These are phyloP conservation scores for Psilocybe subaeruginosa DNA, from an alignment of 768 basidiomycete genomes.

Conservation along the genomic window DNA sequence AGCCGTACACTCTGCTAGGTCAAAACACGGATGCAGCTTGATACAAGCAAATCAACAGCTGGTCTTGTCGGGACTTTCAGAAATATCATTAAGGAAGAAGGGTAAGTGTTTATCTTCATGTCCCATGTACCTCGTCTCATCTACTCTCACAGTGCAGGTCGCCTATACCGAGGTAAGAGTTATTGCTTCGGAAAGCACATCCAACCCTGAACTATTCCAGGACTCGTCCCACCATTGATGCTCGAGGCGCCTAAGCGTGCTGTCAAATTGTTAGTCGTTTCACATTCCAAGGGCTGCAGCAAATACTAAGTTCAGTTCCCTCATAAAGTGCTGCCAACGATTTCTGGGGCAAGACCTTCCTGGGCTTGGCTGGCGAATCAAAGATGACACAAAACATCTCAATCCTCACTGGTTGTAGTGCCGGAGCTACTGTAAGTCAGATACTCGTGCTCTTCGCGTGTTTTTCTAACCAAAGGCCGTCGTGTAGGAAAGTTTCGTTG, in stretches of 20 bases:
- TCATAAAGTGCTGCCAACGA: slow-evolving; percentile 72
- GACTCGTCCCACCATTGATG: slow-evolving; percentile 93
- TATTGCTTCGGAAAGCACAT: slow-evolving; percentile 5
- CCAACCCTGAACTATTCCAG: slow-evolving; percentile 33
- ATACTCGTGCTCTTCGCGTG: neutral
- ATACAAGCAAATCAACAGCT: slow-evolving; percentile 73
- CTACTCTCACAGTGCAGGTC: slow-evolving; percentile 54
- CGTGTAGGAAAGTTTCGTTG: slow-evolving; percentile 80
- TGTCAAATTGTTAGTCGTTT: slow-evolving; percentile 77
- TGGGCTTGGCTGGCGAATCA: slow-evolving; percentile 60
- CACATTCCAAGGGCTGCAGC: neutral
- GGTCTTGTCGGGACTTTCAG: slow-evolving; percentile 85
- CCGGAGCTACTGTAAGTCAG: slow-evolving; percentile 77
- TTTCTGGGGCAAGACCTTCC: slow-evolving; percentile 90
- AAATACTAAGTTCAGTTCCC: slow-evolving; percentile 5
- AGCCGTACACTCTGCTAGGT: slow-evolving; percentile 53
- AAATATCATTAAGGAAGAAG: slow-evolving; percentile 87
- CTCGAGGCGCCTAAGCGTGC: slow-evolving; percentile 98
- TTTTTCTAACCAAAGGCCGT: neutral
- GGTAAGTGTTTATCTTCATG: slow-evolving; percentile 50
- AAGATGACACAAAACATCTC: slow-evolving; percentile 93
- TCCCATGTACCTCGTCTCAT: slow-evolving; percentile 1
- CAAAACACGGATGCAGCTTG: slow-evolving; percentile 98
- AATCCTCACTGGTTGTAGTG: slow-evolving; percentile 87
- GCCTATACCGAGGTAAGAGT: slow-evolving; percentile 83